A percentile compares a stretch with the other conserved stretches of the same genome.
Conservation (phyloP, 768 basidiomycete genomes). For the Serendipita indica region DNA sequence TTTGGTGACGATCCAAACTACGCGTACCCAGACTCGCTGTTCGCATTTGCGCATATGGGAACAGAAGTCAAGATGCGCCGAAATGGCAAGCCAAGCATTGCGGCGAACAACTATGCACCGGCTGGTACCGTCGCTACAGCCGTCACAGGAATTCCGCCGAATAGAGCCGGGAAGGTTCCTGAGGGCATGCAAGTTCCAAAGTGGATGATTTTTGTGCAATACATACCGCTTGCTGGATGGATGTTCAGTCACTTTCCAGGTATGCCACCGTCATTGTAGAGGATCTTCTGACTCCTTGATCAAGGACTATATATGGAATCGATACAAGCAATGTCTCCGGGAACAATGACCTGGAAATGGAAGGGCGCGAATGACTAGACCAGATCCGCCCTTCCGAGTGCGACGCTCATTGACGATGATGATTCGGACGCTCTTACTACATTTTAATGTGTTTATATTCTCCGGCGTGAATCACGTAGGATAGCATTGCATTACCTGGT, state of each 20-base stretch:
- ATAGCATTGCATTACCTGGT: not conserved
- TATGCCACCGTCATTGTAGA: not conserved
- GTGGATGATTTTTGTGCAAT: constrained; percentile 1
- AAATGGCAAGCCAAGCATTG: not conserved
- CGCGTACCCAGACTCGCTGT: not conserved
- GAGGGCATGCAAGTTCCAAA: not conserved
- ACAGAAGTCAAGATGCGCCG: constrained; percentile 12
- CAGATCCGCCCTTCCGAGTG: not conserved
- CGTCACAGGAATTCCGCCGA: not conserved
- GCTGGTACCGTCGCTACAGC: not conserved
- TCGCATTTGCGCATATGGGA: not conserved
- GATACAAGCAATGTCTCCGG: not conserved
- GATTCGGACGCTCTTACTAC: no score
- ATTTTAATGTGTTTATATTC: no score
- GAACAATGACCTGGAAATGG: not conserved
- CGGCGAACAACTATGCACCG: not conserved
- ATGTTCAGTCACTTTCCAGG: constrained; percentile 9
- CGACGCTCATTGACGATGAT: no score
- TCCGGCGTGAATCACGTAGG: not conserved
- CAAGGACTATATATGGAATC: not conserved
- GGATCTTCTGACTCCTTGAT: not conserved
- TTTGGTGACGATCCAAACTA: constrained; percentile 14
- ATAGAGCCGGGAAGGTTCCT: not conserved
- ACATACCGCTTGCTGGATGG: constrained; percentile 1
- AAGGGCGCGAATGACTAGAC: not conserved